Evolutionary conservation across 2,329 filamentous ascomycete species (phyloP).

Genomic region (Triangularia setosa): DNA sequence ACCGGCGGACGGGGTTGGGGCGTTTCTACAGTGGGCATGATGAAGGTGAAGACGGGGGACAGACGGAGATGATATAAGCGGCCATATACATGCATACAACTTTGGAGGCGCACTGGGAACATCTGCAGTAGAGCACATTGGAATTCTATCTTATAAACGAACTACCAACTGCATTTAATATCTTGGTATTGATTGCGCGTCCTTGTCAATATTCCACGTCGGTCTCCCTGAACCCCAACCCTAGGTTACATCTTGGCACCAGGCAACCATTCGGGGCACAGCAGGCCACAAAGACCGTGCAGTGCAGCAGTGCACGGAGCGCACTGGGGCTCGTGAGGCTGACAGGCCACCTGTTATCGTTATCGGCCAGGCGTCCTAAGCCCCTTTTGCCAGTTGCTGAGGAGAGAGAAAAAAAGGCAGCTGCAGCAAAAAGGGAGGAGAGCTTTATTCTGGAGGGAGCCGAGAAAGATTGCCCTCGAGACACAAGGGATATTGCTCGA

Average conservation of each 20-base stretch:
- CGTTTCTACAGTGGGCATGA: background rate
- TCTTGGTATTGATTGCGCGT: background rate
- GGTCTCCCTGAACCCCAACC: background rate
- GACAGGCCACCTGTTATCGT: conserved; percentile 3
- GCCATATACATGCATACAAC: conserved; percentile 5
- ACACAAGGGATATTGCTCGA: background rate
- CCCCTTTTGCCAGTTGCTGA: conserved; percentile 4
- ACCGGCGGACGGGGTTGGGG: background rate
- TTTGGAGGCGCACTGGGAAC: conserved; percentile 1
- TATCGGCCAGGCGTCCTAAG: conserved; percentile 5
- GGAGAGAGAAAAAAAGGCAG: conserved; percentile 1
- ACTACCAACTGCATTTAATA: background rate
- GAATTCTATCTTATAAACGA: background rate
- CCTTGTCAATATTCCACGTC: background rate
- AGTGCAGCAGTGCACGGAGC: background rate
- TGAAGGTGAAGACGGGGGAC: background rate
- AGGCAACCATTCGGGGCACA: conserved; percentile 4
- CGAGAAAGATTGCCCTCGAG: background rate
- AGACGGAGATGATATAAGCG: background rate
- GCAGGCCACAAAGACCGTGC: background rate
- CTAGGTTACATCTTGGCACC: conserved; percentile 5
- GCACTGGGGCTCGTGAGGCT: background rate
- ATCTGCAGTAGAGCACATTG: conserved; percentile 2
- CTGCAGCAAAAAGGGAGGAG: conserved; percentile 7
- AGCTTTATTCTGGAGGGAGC: background rate